Evolutionary conservation across 2,329 filamentous ascomycete species (phyloP), one percentile per base, ranked within the genome.

Genomic region (Cladosporium sp.): DNA sequence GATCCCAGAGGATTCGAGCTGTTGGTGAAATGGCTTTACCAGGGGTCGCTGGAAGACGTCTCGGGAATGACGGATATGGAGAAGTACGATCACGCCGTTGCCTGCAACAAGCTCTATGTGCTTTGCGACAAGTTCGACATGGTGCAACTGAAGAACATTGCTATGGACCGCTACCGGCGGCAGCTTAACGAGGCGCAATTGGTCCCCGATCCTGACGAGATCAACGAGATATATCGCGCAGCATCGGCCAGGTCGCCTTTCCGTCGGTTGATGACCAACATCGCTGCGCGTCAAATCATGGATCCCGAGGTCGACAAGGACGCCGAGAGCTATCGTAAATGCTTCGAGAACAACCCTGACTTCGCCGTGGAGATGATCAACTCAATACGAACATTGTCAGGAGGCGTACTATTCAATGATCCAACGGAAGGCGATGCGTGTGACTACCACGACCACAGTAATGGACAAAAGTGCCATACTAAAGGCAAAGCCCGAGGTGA

Each of bases 241-340:
- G 82, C 80, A 35, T 78, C 80, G 3, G 61, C 69, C 2, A 76
- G 73, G 4, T 84, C 81, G 62, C 81, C 83, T 1, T 85, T 85
- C 71, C 77, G 83, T 40, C 77, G 73, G 33, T 75, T 85, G 23
- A 82, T 85, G 79, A 80, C 81, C 63, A 77, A 79, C 67, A 85
- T 86, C 57, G 83, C 83, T n/a, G 84, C 84, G 5, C 77, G 84
- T 29, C 84, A 86, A 74, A 84, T 85, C 67, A 85, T 86, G 83
- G 83, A 85, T 68, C 83, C 83, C 0, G 82, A 80, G 33, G 80
- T 76, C 63, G 78, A 83, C 50, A 79, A 80, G 65, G 79, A 84
- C 70, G 80, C 82, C 3, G 78, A 81, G 29, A 79, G 77, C 4
- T 86, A 86, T 69, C 79, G 80, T 44, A 75, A 77, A 49, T 85